phyloP scores from a whole-genome alignment of 306 rosid genomes.

The Casuarina equisetifolia region DNA sequence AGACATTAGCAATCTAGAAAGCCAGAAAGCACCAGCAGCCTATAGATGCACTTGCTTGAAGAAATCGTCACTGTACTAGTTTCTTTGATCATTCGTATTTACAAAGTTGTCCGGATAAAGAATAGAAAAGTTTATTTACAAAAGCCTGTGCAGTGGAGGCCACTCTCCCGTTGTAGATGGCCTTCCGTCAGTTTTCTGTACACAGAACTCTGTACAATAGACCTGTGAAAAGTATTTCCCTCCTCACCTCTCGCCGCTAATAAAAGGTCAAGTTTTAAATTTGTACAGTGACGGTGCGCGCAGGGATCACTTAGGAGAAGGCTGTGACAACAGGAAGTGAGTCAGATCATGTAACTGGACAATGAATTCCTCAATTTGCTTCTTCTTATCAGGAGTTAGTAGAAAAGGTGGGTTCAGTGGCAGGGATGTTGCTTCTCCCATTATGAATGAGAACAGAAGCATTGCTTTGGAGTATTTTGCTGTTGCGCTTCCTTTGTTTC shows the following conservation, averaged over 20 bases:
- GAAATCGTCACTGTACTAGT: slow-evolving; percentile 10
- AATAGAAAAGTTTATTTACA: slow-evolving; percentile 43
- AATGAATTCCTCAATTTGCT: slow-evolving; percentile 69
- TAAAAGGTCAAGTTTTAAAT: slow-evolving; percentile 10
- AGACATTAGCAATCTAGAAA: too few relatives aligned
- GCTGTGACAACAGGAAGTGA: slow-evolving; percentile 40
- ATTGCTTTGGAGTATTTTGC: slow-evolving; percentile 75
- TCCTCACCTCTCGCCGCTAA: slow-evolving; percentile 17
- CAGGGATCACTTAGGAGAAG: slow-evolving; percentile 33
- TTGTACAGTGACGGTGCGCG: slow-evolving; percentile 10
- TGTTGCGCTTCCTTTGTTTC: slow-evolving; percentile 53
- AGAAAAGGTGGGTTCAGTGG: slow-evolving; percentile 73
- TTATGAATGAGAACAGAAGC: slow-evolving; percentile 75
- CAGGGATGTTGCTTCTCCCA: slow-evolving; percentile 71
- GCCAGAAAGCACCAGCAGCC: too few relatives aligned
- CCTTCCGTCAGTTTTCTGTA: slow-evolving; percentile 22
- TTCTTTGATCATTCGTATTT: slow-evolving; percentile 19
- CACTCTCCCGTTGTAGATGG: slow-evolving; percentile 20
- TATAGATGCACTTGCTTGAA: too few relatives aligned
- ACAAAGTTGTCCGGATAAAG: slow-evolving; percentile 37
- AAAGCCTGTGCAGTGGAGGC: slow-evolving; percentile 29
- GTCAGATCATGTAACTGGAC: slow-evolving; percentile 45
- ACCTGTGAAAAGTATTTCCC: slow-evolving; percentile 25
- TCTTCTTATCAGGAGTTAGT: slow-evolving; percentile 47
- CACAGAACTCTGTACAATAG: slow-evolving; percentile 15